Conservation (phyloP, 495 filamentous ascomycete genomes). For the Lophiostoma macrostomum region DNA sequence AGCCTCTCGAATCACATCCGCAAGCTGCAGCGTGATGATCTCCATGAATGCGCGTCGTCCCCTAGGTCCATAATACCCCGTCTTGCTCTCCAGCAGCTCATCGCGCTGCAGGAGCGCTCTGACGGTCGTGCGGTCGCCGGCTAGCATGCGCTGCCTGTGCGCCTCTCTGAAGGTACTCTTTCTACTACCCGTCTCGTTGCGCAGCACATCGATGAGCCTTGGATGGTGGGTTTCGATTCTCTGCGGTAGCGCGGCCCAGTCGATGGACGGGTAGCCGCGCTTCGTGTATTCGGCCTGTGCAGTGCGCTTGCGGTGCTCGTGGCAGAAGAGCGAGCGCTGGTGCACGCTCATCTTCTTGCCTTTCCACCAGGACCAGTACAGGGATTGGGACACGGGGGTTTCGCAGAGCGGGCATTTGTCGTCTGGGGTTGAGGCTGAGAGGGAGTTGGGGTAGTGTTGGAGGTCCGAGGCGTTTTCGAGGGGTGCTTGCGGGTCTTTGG, state of each 20-base stretch:
- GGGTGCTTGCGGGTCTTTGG: not conserved
- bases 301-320: slow-evolving; percentile 58
- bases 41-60: slow-evolving; percentile 68
- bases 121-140: not conserved
- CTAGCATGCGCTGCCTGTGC: not conserved
- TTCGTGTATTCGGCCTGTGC: slow-evolving; percentile 60
- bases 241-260: slow-evolving; percentile 68
- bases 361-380: not conserved
- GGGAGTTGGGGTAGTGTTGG: slow-evolving; percentile 2
- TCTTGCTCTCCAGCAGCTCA: slow-evolving; percentile 41
- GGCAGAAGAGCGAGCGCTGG: slow-evolving; percentile 60
- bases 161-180: not conserved
- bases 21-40: slow-evolving; percentile 61
- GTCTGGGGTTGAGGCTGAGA: not conserved
- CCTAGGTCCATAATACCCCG: slow-evolving; percentile 85
- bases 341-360: slow-evolving; percentile 13
- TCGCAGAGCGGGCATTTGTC: slow-evolving; percentile 20
- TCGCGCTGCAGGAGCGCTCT: not conserved
- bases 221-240: slow-evolving; percentile 58
- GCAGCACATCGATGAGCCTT: slow-evolving; percentile 57
- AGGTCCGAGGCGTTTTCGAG: not conserved
- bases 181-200: slow-evolving; percentile 18
- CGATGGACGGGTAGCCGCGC: slow-evolving; percentile 71
- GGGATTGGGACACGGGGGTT: not conserved
- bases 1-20: slow-evolving; percentile 58